Percentiles rank a stretch among this genome's conserved stretches.
phyloP scores from a whole-genome alignment of 1,284 basidiomycete genomes.

The Coriolopsis trogii region DNA sequence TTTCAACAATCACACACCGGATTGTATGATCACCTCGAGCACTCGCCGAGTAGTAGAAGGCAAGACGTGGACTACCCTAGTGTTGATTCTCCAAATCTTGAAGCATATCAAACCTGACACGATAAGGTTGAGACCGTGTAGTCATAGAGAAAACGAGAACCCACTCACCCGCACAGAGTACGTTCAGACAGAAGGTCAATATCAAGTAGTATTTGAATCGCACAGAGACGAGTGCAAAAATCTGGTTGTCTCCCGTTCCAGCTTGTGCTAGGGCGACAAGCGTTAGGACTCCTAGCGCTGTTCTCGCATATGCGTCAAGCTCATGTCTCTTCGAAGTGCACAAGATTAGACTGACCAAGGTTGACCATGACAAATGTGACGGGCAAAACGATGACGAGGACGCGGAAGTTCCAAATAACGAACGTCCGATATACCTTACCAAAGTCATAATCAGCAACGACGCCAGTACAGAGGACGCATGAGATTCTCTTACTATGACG shows the following conservation, averaged over 20 bases:
- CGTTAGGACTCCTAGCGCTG: not conserved
- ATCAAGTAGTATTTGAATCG: not conserved
- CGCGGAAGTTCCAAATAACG: slow-evolving; percentile 1
- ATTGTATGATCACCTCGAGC: not conserved
- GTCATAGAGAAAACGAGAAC: not conserved
- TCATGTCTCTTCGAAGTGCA: not conserved
- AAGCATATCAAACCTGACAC: not conserved
- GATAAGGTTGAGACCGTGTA: not conserved
- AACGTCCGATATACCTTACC: slow-evolving; percentile 6
- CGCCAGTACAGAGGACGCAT: not conserved
- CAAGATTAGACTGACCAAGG: not conserved
- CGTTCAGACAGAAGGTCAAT: not conserved
- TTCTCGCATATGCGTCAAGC: no score
- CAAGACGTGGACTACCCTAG: not conserved
- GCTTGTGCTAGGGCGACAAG: not conserved
- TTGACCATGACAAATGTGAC: not conserved
- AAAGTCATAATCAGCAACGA: not conserved
- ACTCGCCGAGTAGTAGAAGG: not conserved
- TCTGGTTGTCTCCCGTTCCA: not conserved
- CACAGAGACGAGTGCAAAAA: not conserved
- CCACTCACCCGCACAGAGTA: not conserved
- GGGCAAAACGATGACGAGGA: not conserved
- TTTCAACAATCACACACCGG: not conserved
- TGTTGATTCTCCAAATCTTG: not conserved
- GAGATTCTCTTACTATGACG: not conserved